A percentile compares a stretch with the other conserved stretches of the same genome.
Evolutionary conservation across 1,284 basidiomycete species (phyloP).

Genomic region (Ceratobasidium sp.): DNA sequence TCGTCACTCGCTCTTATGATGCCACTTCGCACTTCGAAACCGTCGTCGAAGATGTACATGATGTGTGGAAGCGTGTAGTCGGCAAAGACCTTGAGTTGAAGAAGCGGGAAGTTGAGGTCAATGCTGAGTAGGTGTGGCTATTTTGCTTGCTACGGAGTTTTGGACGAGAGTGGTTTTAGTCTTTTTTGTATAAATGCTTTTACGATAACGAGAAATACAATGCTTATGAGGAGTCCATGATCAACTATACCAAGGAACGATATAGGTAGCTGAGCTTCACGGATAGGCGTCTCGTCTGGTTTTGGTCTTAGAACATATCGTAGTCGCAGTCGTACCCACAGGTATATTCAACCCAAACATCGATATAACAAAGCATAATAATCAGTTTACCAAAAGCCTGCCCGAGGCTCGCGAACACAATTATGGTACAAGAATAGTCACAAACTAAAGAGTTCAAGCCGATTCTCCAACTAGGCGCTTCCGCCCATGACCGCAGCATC

Average conservation of each 20-base stretch:
- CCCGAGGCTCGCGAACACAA: neutral
- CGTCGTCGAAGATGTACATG: conserved; percentile 92
- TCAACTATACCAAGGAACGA: too few relatives aligned
- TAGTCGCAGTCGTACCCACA: too few relatives aligned
- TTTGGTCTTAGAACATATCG: too few relatives aligned
- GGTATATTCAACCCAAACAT: too few relatives aligned
- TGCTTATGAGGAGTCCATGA: neutral
- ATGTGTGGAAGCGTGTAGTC: conserved; percentile 89
- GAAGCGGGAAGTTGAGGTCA: conserved; percentile 76
- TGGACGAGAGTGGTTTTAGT: neutral
- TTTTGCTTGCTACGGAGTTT: conserved; percentile 1
- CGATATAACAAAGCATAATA: neutral
- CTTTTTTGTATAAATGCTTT: conserved; percentile 18
- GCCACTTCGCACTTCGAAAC: conserved; percentile 99
- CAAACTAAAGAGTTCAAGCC: neutral
- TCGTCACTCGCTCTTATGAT: conserved; percentile 97
- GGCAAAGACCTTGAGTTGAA: conserved; percentile 81
- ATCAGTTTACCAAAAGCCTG: neutral
- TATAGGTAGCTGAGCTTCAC: too few relatives aligned
- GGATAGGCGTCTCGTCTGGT: too few relatives aligned
- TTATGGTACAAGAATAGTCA: neutral
- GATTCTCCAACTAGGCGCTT: neutral
- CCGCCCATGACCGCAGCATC: neutral
- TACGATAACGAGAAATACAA: conserved; percentile 22
- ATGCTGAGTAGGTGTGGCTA: conserved; percentile 58